Evolutionary conservation across 2,329 filamentous ascomycete species (phyloP), one percentile per base, ranked within the genome.

Genomic region (Myriosclerotinia curreyana): DNA sequence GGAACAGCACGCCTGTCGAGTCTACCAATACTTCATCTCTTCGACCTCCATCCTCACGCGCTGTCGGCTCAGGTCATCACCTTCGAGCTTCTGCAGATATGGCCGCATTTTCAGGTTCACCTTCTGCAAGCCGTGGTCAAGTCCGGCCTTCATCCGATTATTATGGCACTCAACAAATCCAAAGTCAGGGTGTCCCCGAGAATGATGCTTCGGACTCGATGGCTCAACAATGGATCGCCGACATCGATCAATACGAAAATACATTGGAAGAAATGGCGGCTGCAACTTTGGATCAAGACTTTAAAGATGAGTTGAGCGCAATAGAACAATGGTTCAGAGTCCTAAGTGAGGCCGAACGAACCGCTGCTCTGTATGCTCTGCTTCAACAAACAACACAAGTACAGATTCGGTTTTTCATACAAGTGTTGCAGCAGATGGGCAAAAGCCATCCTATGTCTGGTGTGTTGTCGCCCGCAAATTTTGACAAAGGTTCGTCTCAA

Each of bases 251-350:
- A 77, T 97, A 97, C 74, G 95, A 99, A 81, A 96, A 88, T n/a
- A 99, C 95, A 1, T 79, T 99, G 73, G 95, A 98, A 78, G 95
- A 99, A 76, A 99, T 99, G 95, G 95, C 95, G 51, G 93, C 94
- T 40, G 95, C 95, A 36, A 98, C 95, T n/a, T 82, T 98, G 62
- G 95, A 99, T 75, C 95, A 99, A 80, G 95, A 99, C 75, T 99
- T 99, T 82, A 99, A 99, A 80, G 95, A 98, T 78, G 95, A 99
- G 78, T 85, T 99, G 66, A 97, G 92, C 75, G 95, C 95, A 71
- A 99, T 99, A 74, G 95, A 99, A 79, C 95, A 99, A 81, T 99
- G 95, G 95, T 99, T 99, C 78, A 89, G 93, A 67, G 95, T 99
- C 62, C 81, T 99, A 69, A 98, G 94, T 74, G 95, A 98, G 79